phyloP scores from a whole-genome alignment of 495 filamentous ascomycete genomes.

The Penicillium argentinense region DNA sequence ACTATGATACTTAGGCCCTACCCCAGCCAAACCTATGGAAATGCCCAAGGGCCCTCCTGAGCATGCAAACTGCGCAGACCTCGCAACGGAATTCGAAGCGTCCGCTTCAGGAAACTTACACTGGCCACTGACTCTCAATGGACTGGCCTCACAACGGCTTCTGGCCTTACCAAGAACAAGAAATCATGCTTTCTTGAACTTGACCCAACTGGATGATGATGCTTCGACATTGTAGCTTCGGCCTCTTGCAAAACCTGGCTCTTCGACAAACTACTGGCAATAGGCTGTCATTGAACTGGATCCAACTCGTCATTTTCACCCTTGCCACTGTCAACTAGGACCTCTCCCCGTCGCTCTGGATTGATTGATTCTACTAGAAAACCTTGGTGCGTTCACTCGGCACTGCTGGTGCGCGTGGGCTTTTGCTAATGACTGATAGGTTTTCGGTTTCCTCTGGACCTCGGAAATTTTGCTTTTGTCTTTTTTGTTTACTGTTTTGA shows the following conservation, averaged over 20 bases:
- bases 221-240: constrained; percentile 11
- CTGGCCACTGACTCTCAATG: constrained; percentile 20
- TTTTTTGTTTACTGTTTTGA: constrained; percentile 17
- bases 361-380: background rate
- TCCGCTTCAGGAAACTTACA: constrained; percentile 12
- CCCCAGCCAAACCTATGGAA: background rate
- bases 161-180: background rate
- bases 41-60: constrained; percentile 10
- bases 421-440: constrained; percentile 19
- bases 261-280: constrained; percentile 6
- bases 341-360: constrained; percentile 6
- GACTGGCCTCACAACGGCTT: constrained; percentile 10
- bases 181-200: background rate
- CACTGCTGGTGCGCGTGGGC: background rate
- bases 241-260: background rate
- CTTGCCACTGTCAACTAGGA: background rate
- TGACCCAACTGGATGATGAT: constrained; percentile 9
- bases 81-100: constrained; percentile 14
- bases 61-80: constrained; percentile 22
- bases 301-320: background rate
- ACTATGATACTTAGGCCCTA: constrained; percentile 12
- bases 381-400: constrained; percentile 22
- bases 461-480: constrained; percentile 17
- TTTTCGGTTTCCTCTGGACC: constrained; percentile 22
- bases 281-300: constrained; percentile 5